phyloP scores from a whole-genome alignment of 1,284 basidiomycete species.

The Cutaneotrichosporon sp. region DNA sequence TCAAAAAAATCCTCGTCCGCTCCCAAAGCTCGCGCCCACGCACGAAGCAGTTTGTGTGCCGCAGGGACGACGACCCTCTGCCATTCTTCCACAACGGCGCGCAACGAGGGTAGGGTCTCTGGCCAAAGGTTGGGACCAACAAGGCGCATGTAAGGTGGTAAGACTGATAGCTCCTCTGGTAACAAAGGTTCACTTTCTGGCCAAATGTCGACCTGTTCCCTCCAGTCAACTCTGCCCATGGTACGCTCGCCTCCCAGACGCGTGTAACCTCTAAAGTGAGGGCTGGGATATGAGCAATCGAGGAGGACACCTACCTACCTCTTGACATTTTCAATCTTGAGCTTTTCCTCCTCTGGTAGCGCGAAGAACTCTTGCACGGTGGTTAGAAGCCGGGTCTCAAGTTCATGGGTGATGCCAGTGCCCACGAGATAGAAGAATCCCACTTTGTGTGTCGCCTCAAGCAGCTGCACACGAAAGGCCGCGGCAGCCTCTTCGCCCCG shows the following conservation, averaged over 20 bases:
- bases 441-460: constrained; percentile 15
- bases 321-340: constrained; percentile 30
- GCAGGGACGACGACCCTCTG: constrained; percentile 7
- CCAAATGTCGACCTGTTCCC: constrained; percentile 19
- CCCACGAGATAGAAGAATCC: constrained; percentile 40
- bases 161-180: neutral
- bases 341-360: constrained; percentile 28
- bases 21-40: constrained; percentile 14
- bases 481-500: constrained; percentile 1
- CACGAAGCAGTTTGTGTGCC: constrained; percentile 14
- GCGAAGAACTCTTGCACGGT: constrained; percentile 31
- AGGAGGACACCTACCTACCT: no score
- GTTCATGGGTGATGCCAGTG: constrained; percentile 25
- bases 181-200: constrained; percentile 6
- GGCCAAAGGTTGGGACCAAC: constrained; percentile 19
- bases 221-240: constrained; percentile 11
- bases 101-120: constrained; percentile 1
- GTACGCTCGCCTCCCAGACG: constrained; percentile 15
- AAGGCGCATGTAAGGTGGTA: constrained; percentile 13
- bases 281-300: constrained; percentile 5
- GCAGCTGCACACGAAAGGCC: constrained; percentile 9
- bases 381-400: constrained; percentile 23
- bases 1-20: constrained; percentile 17
- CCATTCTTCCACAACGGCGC: constrained; percentile 12
- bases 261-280: constrained; percentile 17